Percentiles rank a stretch among this genome's conserved stretches.
These are phyloP conservation scores for Boletus pseudo-olivaceus DNA, from an alignment of 768 basidiomycete species.

Conservation along the genomic window DNA sequence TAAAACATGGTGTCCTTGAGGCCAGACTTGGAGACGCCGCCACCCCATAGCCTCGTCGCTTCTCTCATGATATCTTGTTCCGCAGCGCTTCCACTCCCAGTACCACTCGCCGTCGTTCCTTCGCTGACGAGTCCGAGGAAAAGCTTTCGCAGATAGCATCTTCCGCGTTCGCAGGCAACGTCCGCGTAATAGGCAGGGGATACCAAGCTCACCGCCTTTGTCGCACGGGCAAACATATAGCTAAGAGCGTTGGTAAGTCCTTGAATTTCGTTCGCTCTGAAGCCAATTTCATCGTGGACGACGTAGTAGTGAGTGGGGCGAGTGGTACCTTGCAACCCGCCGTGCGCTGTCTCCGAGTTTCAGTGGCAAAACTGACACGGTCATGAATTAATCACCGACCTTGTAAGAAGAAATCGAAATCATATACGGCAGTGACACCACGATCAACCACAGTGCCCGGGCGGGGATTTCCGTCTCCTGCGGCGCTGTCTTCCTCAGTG, in stretches of 20 bases:
- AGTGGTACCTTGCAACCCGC: slow-evolving; percentile 46
- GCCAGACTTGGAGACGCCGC: slow-evolving; percentile 44
- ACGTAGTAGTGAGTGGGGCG: slow-evolving; percentile 55
- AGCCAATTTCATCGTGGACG: slow-evolving; percentile 50
- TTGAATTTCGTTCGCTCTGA: slow-evolving; percentile 49
- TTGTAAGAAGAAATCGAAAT: slow-evolving; percentile 56
- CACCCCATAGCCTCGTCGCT: slow-evolving; percentile 52
- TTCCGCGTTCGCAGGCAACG: slow-evolving; percentile 50
- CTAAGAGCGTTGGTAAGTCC: slow-evolving; percentile 51
- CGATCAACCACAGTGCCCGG: slow-evolving; percentile 55
- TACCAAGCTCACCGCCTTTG: slow-evolving; percentile 40
- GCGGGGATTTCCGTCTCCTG: slow-evolving; percentile 46
- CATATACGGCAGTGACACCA: slow-evolving; percentile 51
- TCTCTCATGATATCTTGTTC: slow-evolving; percentile 53
- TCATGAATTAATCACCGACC: slow-evolving; percentile 24
- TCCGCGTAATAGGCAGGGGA: slow-evolving; percentile 43
- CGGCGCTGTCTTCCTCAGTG: slow-evolving; percentile 40
- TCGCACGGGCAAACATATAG: slow-evolving; percentile 60
- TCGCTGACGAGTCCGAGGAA: slow-evolving; percentile 34
- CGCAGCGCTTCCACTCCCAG: slow-evolving; percentile 34
- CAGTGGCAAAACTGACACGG: background rate
- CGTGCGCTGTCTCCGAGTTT: slow-evolving; percentile 31
- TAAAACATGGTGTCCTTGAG: slow-evolving; percentile 78
- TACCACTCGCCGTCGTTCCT: slow-evolving; percentile 30
- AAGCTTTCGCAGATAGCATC: slow-evolving; percentile 50